These are phyloP conservation scores for Ophiostoma piceae DNA, from an alignment of 2,329 filamentous ascomycete species.

Conservation along the genomic window DNA sequence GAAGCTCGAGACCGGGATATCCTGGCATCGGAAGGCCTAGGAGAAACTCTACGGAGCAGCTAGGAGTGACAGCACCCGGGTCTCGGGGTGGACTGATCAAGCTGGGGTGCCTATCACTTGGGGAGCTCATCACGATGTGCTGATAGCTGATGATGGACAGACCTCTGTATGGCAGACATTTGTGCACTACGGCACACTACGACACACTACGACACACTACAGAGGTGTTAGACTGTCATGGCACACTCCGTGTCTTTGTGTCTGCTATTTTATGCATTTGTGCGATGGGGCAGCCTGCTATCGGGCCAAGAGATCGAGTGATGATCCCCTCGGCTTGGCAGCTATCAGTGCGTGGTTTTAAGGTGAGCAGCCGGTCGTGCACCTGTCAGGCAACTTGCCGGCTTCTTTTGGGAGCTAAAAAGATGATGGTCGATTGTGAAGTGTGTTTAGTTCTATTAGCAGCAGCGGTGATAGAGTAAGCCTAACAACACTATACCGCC, in stretches of 20 bases:
- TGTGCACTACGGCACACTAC: not conserved
- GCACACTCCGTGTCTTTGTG: not conserved
- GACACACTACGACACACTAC: not conserved
- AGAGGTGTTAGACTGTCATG: not conserved
- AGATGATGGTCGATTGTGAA: not conserved
- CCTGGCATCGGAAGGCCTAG: not conserved
- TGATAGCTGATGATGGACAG: not conserved
- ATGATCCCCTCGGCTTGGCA: not conserved
- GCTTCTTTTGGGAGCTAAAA: not conserved
- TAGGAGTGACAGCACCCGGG: not conserved
- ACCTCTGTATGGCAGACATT: not conserved
- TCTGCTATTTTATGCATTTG: not conserved
- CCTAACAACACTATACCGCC: too few relatives aligned
- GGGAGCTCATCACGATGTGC: not conserved
- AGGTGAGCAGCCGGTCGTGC: not conserved
- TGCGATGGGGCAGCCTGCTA: not conserved
- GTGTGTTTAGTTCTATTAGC: not conserved
- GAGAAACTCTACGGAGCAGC: not conserved
- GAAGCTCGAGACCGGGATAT: not conserved
- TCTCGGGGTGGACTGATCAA: not conserved
- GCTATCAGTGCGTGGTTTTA: not conserved
- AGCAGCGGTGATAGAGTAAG: too few relatives aligned
- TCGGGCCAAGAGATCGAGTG: not conserved
- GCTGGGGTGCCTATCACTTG: not conserved
- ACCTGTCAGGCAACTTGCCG: slow-evolving; percentile 4